Conservation (phyloP, 2,329 filamentous ascomycete genomes). For the Akanthomyces muscarius region DNA sequence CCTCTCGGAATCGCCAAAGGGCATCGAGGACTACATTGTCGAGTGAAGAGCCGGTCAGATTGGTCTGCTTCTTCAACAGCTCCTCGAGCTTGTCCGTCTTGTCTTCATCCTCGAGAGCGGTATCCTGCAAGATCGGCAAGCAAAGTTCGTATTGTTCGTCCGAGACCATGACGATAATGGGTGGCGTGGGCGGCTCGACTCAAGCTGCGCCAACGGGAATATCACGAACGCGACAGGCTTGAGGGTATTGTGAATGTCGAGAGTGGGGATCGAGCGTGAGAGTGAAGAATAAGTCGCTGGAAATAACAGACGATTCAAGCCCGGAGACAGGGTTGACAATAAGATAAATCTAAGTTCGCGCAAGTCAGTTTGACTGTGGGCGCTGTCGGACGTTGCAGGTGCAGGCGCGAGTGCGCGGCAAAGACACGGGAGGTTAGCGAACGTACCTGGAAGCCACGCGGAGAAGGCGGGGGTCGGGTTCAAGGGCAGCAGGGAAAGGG, state of each 20-base stretch:
- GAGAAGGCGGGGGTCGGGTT: slow-evolving; percentile 3
- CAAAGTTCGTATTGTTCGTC: slow-evolving; percentile 92
- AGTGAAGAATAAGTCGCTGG: background rate
- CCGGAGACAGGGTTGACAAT: background rate
- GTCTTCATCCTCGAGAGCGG: slow-evolving; percentile 83
- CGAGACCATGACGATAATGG: slow-evolving; percentile 67
- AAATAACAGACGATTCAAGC: background rate
- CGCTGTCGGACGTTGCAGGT: background rate
- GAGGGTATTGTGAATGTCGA: background rate
- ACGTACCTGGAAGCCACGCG: slow-evolving; percentile 7
- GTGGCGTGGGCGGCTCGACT: background rate
- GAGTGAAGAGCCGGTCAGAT: slow-evolving; percentile 68
- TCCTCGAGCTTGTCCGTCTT: slow-evolving; percentile 90
- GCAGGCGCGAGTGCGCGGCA: slow-evolving; percentile 15
- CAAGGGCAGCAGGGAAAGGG: background rate
- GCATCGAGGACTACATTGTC: slow-evolving; percentile 90
- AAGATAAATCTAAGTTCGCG: background rate
- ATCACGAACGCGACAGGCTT: slow-evolving; percentile 5
- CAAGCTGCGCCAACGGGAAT: slow-evolving; percentile 3
- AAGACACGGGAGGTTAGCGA: background rate
- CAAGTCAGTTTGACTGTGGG: background rate
- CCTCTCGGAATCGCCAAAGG: slow-evolving; percentile 77
- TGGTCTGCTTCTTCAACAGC: slow-evolving; percentile 74
- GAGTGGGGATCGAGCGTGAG: background rate
- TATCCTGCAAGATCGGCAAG: slow-evolving; percentile 80